These are phyloP conservation scores for Aristolochia californica DNA, from an alignment of 164 flowering plant species.

Conservation along the genomic window DNA sequence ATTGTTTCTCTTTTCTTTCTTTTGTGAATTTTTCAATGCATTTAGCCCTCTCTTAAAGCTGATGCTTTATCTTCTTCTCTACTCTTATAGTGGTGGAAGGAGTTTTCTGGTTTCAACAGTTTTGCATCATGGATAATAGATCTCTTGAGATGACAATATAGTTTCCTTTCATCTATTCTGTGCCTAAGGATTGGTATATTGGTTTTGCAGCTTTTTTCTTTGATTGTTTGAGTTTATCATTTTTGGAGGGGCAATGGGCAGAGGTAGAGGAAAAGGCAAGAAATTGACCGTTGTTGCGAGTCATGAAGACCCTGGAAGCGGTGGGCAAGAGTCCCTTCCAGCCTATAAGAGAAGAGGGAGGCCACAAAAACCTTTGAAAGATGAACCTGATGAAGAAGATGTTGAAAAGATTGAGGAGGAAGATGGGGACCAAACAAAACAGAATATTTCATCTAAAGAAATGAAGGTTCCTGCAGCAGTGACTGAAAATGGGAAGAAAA, in stretches of 20 bases:
- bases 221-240: conserved; percentile 12
- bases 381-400: conserved; percentile 51
- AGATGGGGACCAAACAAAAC: conserved; percentile 27
- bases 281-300: conserved; percentile 30
- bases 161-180: too few relatives aligned
- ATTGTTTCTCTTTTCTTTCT: too few relatives aligned
- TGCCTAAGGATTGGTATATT: background rate
- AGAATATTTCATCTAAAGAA: conserved; percentile 22
- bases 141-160: too few relatives aligned
- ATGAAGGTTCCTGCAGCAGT: conserved; percentile 14
- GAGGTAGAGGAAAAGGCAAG: conserved; percentile 79
- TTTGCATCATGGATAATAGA: too few relatives aligned
- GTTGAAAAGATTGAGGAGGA: conserved; percentile 33
- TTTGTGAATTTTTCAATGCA: too few relatives aligned
- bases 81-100: too few relatives aligned
- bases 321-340: conserved; percentile 63
- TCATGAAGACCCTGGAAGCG: conserved; percentile 61
- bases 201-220: conserved; percentile 15
- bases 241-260: conserved; percentile 36
- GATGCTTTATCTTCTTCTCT: too few relatives aligned
- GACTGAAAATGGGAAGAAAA: conserved; percentile 46
- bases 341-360: conserved; percentile 67
- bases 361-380: conserved; percentile 63
- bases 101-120: too few relatives aligned
- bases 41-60: too few relatives aligned